Conservation (phyloP, 495 filamentous ascomycete genomes). For the Xylaria palmicola region DNA sequence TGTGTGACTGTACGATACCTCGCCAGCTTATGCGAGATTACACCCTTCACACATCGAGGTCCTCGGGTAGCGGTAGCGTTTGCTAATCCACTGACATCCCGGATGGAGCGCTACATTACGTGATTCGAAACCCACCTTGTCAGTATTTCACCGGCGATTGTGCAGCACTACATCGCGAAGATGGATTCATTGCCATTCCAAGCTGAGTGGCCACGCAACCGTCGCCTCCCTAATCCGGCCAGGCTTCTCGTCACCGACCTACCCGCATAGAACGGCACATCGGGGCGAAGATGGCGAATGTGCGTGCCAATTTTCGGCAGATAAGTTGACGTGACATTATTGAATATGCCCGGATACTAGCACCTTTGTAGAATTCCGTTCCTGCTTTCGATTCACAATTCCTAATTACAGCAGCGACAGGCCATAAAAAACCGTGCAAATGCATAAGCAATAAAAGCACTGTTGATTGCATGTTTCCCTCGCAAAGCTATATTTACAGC, state of each 20-base stretch:
- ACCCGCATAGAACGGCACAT: slow-evolving; percentile 12
- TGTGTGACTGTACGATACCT: not conserved
- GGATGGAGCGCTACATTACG: not conserved
- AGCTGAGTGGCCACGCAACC: not conserved
- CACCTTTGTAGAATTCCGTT: not conserved
- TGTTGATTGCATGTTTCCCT: slow-evolving; percentile 10
- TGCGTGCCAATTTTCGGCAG: slow-evolving; percentile 6
- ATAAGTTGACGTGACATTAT: slow-evolving; percentile 11
- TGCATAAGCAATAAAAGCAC: slow-evolving; percentile 15
- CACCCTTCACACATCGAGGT: not conserved
- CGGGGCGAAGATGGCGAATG: slow-evolving; percentile 12
- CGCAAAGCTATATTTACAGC: not conserved
- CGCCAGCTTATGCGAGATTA: slow-evolving; percentile 1
- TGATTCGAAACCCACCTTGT: not conserved
- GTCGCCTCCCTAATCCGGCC: not conserved
- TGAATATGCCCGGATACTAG: not conserved
- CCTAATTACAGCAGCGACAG: slow-evolving; percentile 1
- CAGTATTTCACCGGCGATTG: not conserved
- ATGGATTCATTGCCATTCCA: not conserved
- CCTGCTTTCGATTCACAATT: not conserved
- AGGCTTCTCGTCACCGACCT: not conserved
- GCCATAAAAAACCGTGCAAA: slow-evolving; percentile 9
- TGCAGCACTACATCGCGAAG: not conserved
- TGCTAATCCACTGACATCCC: not conserved
- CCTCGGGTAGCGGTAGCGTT: not conserved